These are phyloP conservation scores for Pichia sp. DNA, from an alignment of 1,139 yeast species.

Conservation along the genomic window DNA sequence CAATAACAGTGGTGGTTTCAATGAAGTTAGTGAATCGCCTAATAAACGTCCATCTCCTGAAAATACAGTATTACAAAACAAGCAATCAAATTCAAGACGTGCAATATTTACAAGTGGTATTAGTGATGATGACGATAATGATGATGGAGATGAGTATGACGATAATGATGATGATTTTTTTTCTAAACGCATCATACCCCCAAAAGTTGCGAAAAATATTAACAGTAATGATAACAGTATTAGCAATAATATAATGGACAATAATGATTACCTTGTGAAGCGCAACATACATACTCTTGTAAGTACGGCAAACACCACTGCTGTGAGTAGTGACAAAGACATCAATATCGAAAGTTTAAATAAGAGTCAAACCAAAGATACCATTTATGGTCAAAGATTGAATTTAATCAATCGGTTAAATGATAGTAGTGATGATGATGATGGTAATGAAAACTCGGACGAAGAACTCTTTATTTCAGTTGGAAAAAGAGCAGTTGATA, in stretches of 20 bases:
- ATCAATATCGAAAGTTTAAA: neutral
- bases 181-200: neutral
- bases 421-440: constrained; percentile 3
- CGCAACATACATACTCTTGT: neutral
- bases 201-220: neutral
- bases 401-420: constrained; percentile 4
- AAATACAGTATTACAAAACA: neutral
- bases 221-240: neutral
- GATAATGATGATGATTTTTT: neutral
- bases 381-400: constrained; percentile 17
- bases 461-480: constrained; percentile 14
- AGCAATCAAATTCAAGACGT: neutral
- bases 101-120: constrained; percentile 11
- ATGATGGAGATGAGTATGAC: neutral
- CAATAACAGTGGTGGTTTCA: neutral
- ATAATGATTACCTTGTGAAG: neutral
- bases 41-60: neutral
- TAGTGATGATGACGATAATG: constrained; percentile 3
- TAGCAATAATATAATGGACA: neutral
- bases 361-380: constrained; percentile 4
- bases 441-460: neutral
- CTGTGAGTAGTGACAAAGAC: neutral
- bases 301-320: neutral
- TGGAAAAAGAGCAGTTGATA: constrained; percentile 2
- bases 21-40: neutral